phyloP scores from a whole-genome alignment of 805 yeast species.

The Ogataea thermomethanolica region DNA sequence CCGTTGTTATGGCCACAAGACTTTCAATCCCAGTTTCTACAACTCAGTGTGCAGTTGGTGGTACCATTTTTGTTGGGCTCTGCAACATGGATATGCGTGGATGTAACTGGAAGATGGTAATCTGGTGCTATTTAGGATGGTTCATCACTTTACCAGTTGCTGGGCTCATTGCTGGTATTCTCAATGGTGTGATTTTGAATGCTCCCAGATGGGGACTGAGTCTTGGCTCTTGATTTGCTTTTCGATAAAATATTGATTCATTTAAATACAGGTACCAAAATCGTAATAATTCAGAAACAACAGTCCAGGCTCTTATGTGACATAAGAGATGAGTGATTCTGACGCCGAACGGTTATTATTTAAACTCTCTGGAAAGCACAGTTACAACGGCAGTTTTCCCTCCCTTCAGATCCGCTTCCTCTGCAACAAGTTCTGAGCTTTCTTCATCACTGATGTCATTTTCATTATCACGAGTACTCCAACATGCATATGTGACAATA shows the following conservation, averaged over 20 bases:
- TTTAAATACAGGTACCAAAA: too few species aligned
- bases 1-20: slow-evolving; percentile 73
- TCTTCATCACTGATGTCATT: too few species aligned
- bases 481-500: slow-evolving; percentile 20
- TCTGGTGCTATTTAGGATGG: slow-evolving; percentile 73
- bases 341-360: too few species aligned
- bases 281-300: too few species aligned
- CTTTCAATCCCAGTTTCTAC: slow-evolving; percentile 71
- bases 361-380: too few species aligned
- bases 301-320: too few species aligned
- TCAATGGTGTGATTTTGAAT: slow-evolving; percentile 59
- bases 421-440: too few species aligned
- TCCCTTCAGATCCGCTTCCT: too few species aligned
- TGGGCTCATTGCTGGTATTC: slow-evolving; percentile 64
- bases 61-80: slow-evolving; percentile 71
- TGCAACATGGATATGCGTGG: slow-evolving; percentile 62
- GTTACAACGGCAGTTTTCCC: too few species aligned
- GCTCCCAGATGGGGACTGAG: slow-evolving; percentile 48
- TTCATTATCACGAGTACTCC: slow-evolving; percentile 60
- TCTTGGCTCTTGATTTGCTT: too few species aligned
- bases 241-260: too few species aligned
- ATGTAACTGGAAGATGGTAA: slow-evolving; percentile 75
- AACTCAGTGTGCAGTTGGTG: slow-evolving; percentile 77
- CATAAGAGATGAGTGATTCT: too few species aligned
- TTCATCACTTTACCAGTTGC: slow-evolving; percentile 69